Evolutionary conservation across 129 eudicot genomes (phyloP).

Genomic region (Centrapalus pauciflorus): DNA sequence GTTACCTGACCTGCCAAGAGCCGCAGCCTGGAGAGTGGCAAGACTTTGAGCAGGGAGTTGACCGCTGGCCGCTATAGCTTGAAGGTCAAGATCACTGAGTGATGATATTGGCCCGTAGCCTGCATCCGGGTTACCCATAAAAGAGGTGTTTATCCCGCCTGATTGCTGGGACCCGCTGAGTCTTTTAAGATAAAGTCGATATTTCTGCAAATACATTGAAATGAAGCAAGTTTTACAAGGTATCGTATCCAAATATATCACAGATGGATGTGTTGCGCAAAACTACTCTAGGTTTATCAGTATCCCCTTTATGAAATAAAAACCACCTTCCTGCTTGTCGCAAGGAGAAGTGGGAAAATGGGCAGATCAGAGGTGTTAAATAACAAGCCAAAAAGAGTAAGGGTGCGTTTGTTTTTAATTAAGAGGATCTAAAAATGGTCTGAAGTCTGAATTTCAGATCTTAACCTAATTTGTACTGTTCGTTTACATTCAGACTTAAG

Average conservation of each 20-base stretch:
- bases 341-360: not conserved
- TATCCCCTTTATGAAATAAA: no score
- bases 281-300: no score
- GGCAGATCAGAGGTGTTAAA: not conserved
- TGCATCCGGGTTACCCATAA: slow-evolving; percentile 47
- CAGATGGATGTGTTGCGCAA: no score
- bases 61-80: slow-evolving; percentile 57
- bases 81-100: slow-evolving; percentile 54
- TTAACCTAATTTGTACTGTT: no score
- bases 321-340: not conserved
- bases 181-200: slow-evolving; percentile 77
- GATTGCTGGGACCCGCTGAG: slow-evolving; percentile 61
- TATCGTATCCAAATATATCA: no score
- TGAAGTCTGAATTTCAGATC: no score
- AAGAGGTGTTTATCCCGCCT: slow-evolving; percentile 46
- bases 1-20: slow-evolving; percentile 35
- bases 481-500: no score
- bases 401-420: no score
- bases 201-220: no score
- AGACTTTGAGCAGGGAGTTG: slow-evolving; percentile 67
- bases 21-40: slow-evolving; percentile 52
- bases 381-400: not conserved
- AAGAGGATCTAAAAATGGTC: no score
- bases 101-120: slow-evolving; percentile 49
- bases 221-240: no score